Percentiles rank a stretch among this genome's conserved stretches.
Evolutionary conservation across 2,329 filamentous ascomycete species (phyloP).

Genomic region (Trichoderma hamatum): DNA sequence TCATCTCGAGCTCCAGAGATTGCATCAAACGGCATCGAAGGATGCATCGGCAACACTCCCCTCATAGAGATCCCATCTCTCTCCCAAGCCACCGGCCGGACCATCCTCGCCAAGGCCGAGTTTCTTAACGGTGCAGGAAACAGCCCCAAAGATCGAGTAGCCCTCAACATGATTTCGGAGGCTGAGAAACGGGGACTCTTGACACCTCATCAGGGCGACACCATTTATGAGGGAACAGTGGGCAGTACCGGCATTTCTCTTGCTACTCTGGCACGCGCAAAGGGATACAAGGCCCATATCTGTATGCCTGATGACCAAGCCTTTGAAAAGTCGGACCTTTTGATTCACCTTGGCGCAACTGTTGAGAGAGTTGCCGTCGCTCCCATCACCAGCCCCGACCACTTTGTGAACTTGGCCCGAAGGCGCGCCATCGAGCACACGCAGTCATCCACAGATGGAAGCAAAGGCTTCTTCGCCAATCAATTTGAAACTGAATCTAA

Average conservation of each 20-base stretch:
- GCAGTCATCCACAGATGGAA: constrained; percentile 55
- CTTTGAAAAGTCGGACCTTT: constrained; percentile 83
- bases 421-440: constrained; percentile 76
- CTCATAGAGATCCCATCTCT: constrained; percentile 84
- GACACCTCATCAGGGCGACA: constrained; percentile 80
- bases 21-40: constrained; percentile 79
- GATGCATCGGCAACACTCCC: constrained; percentile 90
- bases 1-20: constrained; percentile 31
- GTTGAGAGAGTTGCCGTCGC: constrained; percentile 90
- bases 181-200: constrained; percentile 80
- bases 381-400: constrained; percentile 87
- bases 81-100: constrained; percentile 82
- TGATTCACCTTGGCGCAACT: constrained; percentile 86
- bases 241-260: constrained; percentile 96
- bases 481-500: constrained; percentile 95
- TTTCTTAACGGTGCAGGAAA: constrained; percentile 94
- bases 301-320: constrained; percentile 96
- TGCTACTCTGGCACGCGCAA: constrained; percentile 82
- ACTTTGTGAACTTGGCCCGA: constrained; percentile 92
- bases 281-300: constrained; percentile 90
- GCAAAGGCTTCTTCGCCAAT: constrained; percentile 88
- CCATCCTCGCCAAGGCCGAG: constrained; percentile 92
- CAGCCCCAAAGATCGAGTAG: constrained; percentile 93
- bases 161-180: constrained; percentile 81
- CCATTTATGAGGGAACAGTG: constrained; percentile 96